Base-by-base conservation (phyloP, 306 rosid species). In the Lathyrus sativus region DNA sequence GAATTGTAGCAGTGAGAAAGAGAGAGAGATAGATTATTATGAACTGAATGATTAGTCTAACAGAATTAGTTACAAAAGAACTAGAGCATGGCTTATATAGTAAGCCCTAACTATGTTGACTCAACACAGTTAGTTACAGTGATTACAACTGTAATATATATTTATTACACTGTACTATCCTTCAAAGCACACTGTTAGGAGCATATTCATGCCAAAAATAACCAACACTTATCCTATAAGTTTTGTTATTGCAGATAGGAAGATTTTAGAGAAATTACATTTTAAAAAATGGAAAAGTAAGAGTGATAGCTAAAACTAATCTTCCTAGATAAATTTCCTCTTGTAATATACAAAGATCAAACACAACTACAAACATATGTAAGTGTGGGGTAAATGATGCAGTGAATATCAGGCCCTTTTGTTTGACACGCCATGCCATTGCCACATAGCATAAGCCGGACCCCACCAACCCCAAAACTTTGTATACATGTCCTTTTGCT, bases 381-480 rank as follows among this genome's bases (percentile, higher is more conserved):
- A 85, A 49, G 73, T 77, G 74, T 41, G 98, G 96, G 11, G 91
- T 82, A 62, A 89, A 89, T 68, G 98, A 89, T 54, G 93, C 73
- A 6, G 98, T 88, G 54, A 88, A 90, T 56, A 90, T 89, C 49
- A 96, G 90, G n/a, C 96, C 96, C 74, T 60, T 85, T 39, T 83
- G 85, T 57, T 90, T 92, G 39, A 92, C 88, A 74, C 96, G 86
- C 98, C 98, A 86, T 77, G 98, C 76, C 96, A 92, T 88, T 58
- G 93, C 91, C 74, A 85, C 98, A 19, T 89, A 92, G 80, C 96
- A 85, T 80, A 92, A 62, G 48, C 91, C 98, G 62, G 98, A 88
- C 38, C 96, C 96, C 55, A 89, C 87, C 65, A 74, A 74, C 22
- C 98, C n/a, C n/a, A n/a, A n/a, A n/a, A n/a, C n/a, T n/a, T n/a